Evolutionary conservation across 352 stramenopile species (phyloP).

Genomic region (Phytophthora fragariaefolia): DNA sequence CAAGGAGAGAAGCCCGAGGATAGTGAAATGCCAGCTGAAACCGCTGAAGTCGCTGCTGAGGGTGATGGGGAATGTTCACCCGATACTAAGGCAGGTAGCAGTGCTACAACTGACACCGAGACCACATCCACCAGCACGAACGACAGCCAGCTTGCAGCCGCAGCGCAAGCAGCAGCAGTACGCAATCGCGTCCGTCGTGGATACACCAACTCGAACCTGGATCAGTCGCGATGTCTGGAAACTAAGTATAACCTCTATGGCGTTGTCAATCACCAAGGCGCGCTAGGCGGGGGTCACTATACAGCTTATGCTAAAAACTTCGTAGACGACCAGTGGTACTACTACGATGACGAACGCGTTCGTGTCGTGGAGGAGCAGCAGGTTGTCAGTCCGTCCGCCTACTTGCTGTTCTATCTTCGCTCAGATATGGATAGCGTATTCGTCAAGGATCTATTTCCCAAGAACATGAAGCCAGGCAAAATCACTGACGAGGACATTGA

Average conservation of each 20-base stretch:
- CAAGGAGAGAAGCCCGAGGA: constrained; percentile 31
- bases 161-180: constrained; percentile 42
- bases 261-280: constrained; percentile 90
- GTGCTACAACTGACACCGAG: constrained; percentile 15
- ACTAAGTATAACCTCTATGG: constrained; percentile 91
- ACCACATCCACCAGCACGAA: constrained; percentile 17
- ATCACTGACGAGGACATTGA: constrained; percentile 92
- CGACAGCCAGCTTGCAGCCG: constrained; percentile 35
- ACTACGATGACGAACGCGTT: constrained; percentile 90
- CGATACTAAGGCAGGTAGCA: constrained; percentile 19
- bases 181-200: constrained; percentile 77
- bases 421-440: constrained; percentile 87
- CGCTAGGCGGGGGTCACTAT: constrained; percentile 88
- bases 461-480: constrained; percentile 83
- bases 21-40: constrained; percentile 22
- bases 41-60: constrained; percentile 13
- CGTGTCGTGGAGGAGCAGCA: constrained; percentile 88
- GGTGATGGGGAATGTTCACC: constrained; percentile 17
- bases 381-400: constrained; percentile 86
- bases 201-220: constrained; percentile 91
- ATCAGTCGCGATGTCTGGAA: constrained; percentile 86
- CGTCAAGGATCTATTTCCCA: constrained; percentile 87
- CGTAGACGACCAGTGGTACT: constrained; percentile 91
- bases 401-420: constrained; percentile 93
- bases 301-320: constrained; percentile 91